Base-by-base conservation (phyloP, 2,329 filamentous ascomycete species). In the Trichophyton benhamiae region DNA sequence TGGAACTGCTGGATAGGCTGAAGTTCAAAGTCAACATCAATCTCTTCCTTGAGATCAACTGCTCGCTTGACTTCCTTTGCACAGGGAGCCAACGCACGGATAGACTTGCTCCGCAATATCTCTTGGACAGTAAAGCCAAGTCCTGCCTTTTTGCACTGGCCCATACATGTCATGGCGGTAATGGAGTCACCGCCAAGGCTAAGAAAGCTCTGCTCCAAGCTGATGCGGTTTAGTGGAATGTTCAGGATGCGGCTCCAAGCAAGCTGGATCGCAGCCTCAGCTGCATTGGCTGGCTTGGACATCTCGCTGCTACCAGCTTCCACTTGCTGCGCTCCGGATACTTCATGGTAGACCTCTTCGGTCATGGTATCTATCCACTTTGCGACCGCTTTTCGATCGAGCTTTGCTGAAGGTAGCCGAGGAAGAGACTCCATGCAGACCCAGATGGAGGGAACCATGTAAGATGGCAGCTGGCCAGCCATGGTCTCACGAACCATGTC, bases 111-210 rank as follows among this genome's bases (percentile, higher is more conserved):
- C 15, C 74, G 76, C 36, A 80, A 68, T 2, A 80, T 73, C 25
- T 79, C 76, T 64, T 79, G 78, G 9, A 80, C 77, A 9, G 73
- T 77, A 25, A 80, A 67, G 11, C 74, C 72, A 62, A 80, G 69
- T 0, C 76, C 76, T 41, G 70, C 68, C 65, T 77, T 78, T 57
- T 77, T 77, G 63, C 76, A 79, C 41, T 77, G 71, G 1, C 75
- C 75, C 62, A 78, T 73, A 44, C 78, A 78, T 57, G 77, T 77
- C 75, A 80, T 80, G 0, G 78, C 77, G 46, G 77, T 78, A 60
- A 80, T 79, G 0, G 77, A 79, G 61, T 80, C 78, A 59, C 78
- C 78, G 38, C 78, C 77, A 1, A 79, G 65, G 9, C 71, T 75
- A 3, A 80, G 65, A 63, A 80, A 80, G 48, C 72, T 72, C 55